Conservation (phyloP, 768 basidiomycete genomes). For the Boletellus sp. region DNA sequence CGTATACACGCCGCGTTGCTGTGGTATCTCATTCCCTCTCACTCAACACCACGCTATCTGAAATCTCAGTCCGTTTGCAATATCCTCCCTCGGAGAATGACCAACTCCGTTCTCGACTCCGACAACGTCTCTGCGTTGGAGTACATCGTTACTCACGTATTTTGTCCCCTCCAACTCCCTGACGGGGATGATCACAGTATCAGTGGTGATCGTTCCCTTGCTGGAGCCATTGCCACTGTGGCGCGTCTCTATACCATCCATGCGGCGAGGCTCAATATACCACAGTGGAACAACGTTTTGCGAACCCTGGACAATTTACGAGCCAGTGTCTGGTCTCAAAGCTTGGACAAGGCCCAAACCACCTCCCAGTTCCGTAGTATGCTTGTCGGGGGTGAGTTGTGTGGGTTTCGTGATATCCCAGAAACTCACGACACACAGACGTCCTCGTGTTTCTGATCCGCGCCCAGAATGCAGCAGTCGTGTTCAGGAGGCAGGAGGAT, state of each 20-base stretch:
- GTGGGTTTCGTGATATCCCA: not conserved
- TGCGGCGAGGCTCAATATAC: conserved; percentile 1
- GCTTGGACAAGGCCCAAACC: conserved; percentile 2
- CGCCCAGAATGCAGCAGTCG: conserved; percentile 48
- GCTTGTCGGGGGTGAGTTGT: conserved; percentile 14
- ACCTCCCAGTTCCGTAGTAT: conserved; percentile 18
- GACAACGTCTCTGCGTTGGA: not conserved
- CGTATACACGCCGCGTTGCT: too few relatives aligned
- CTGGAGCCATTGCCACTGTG: conserved; percentile 15
- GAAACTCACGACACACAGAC: conserved; percentile 25
- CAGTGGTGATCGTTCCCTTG: conserved; percentile 26
- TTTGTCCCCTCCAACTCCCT: conserved; percentile 41
- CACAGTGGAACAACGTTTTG: conserved; percentile 28
- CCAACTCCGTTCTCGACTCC: not conserved
- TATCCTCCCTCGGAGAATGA: not conserved
- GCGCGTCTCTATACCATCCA: conserved; percentile 17
- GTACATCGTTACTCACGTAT: conserved; percentile 41
- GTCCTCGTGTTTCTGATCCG: conserved; percentile 36
- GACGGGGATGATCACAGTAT: conserved; percentile 30
- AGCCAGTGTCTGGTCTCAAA: not conserved
- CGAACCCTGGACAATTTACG: conserved; percentile 30
- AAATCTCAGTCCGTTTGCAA: too few relatives aligned
- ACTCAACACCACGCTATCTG: too few relatives aligned
- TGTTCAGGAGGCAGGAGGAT: conserved; percentile 31
- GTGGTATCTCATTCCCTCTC: too few relatives aligned